These are phyloP conservation scores for Geosmithia putterillii DNA, from an alignment of 2,329 filamentous ascomycete genomes.

Conservation along the genomic window DNA sequence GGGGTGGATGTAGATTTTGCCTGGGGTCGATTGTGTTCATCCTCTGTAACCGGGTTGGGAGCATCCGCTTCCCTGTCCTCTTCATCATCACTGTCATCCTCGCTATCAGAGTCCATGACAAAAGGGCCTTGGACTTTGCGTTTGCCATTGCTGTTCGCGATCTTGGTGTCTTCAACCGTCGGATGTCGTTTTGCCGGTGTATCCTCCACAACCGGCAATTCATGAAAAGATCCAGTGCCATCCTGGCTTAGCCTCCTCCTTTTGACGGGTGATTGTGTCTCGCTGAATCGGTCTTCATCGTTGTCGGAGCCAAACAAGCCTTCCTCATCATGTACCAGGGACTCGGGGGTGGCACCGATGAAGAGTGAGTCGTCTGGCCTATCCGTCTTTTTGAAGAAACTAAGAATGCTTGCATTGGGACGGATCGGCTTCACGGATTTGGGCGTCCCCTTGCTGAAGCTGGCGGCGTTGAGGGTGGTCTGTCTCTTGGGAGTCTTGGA, in stretches of 20 bases:
- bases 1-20: neutral
- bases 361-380: slow-evolving; percentile 49
- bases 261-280: slow-evolving; percentile 18
- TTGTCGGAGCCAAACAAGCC: slow-evolving; percentile 15
- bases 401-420: slow-evolving; percentile 56
- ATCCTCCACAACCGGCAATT: neutral
- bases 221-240: neutral
- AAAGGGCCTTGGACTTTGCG: slow-evolving; percentile 38
- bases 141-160: slow-evolving; percentile 5
- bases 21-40: neutral
- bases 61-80: neutral
- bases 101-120: slow-evolving; percentile 55
- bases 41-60: neutral
- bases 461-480: slow-evolving; percentile 2
- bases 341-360: slow-evolving; percentile 16
- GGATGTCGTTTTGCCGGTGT: slow-evolving; percentile 2
- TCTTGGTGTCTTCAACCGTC: slow-evolving; percentile 5
- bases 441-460: slow-evolving; percentile 5
- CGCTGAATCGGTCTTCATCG: slow-evolving; percentile 16
- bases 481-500: slow-evolving; percentile 19
- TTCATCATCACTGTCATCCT: slow-evolving; percentile 17
- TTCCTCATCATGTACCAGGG: slow-evolving; percentile 13
- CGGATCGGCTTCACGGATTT: slow-evolving; percentile 21
- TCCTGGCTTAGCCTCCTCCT: slow-evolving; percentile 5
- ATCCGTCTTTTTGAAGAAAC: slow-evolving; percentile 61